Conservation (phyloP, 2,329 filamentous ascomycete species). For the Sporothrix brunneoviolacea region DNA sequence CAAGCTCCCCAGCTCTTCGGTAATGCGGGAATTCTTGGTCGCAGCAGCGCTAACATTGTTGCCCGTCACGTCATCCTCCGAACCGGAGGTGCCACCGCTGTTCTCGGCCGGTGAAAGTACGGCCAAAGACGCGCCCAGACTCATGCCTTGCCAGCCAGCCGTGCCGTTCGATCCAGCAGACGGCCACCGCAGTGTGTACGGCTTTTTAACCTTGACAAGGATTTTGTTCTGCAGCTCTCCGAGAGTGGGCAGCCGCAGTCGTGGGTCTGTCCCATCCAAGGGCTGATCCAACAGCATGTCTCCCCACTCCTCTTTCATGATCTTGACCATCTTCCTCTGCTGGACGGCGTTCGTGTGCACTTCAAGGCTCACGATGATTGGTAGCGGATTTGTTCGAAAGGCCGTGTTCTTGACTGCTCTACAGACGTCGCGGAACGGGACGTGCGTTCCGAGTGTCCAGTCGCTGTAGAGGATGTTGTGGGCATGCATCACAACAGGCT, state of each 20-base stretch:
- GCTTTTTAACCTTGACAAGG: conserved; percentile 70
- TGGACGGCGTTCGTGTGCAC: conserved; percentile 78
- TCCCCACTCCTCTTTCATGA: conserved; percentile 86
- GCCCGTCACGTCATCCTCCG: conserved; percentile 35
- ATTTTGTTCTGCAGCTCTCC: conserved; percentile 73
- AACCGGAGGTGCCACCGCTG: conserved; percentile 29
- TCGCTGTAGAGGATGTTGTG: conserved; percentile 26
- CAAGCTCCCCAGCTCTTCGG: conserved; percentile 63
- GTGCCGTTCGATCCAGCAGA: conserved; percentile 20
- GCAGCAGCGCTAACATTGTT: conserved; percentile 21
- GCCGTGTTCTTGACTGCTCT: conserved; percentile 70
- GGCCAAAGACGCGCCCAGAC: conserved; percentile 24
- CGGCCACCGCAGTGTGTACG: conserved; percentile 18
- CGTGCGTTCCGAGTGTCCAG: conserved; percentile 78
- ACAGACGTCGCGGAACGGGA: conserved; percentile 83
- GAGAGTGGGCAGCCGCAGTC: conserved; percentile 58
- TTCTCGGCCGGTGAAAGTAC: conserved; percentile 22
- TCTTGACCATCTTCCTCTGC: conserved; percentile 86
- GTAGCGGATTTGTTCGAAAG: conserved; percentile 68
- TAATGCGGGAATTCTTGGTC: conserved; percentile 40
- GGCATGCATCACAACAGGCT: conserved; percentile 75
- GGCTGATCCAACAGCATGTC: conserved; percentile 60
- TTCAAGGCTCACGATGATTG: conserved; percentile 87
- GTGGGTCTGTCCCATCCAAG: conserved; percentile 44
- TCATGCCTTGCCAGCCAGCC: conserved; percentile 22